These are phyloP conservation scores for Diaporthe sp. DNA, from an alignment of 2,329 filamentous ascomycete species.

Conservation along the genomic window DNA sequence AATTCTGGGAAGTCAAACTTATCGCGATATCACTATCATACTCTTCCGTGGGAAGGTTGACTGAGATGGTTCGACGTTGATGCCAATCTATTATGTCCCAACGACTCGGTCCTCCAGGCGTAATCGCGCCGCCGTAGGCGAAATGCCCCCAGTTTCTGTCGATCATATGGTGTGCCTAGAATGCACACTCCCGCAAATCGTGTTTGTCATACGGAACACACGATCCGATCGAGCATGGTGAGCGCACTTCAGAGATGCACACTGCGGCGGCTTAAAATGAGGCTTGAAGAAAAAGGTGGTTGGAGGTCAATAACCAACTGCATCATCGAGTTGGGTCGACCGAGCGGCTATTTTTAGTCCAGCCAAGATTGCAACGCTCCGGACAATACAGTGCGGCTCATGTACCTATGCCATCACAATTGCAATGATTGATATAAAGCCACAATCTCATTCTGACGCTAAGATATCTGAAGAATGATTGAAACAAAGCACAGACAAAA, in stretches of 20 bases:
- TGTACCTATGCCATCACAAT: no score
- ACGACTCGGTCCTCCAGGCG: not conserved
- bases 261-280: not conserved
- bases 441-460: not conserved
- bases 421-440: no score
- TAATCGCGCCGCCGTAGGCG: not conserved
- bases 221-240: not conserved
- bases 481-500: not conserved
- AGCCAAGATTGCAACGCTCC: not conserved
- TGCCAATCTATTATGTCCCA: not conserved
- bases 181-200: not conserved
- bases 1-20: not conserved
- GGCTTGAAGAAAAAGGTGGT: not conserved
- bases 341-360: not conserved
- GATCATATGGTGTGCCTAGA: not conserved
- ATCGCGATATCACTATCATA: not conserved
- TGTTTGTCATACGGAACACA: not conserved
- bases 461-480: not conserved
- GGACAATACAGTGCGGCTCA: no score
- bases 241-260: not conserved
- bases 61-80: constrained; percentile 10
- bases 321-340: not conserved
- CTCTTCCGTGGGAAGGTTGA: not conserved
- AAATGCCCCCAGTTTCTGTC: not conserved
- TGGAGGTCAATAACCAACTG: not conserved